These are phyloP conservation scores for Mycena epipterygia DNA, from an alignment of 768 basidiomycete genomes.

Conservation along the genomic window DNA sequence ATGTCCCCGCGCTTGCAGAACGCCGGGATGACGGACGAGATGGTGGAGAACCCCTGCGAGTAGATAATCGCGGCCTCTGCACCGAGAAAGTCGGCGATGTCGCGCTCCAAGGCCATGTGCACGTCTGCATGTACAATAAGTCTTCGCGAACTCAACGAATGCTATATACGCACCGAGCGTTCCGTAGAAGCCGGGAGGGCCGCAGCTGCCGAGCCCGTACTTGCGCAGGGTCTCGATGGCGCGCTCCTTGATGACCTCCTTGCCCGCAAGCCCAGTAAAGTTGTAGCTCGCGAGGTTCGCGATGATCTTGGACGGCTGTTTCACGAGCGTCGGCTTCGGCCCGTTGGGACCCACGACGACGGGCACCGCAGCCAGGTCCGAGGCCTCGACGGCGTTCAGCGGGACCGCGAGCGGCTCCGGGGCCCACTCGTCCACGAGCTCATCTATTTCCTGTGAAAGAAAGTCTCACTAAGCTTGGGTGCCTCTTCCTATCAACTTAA, in stretches of 20 bases:
- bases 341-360: constrained; percentile 86
- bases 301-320: constrained; percentile 77
- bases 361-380: constrained; percentile 82
- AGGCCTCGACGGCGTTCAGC: constrained; percentile 68
- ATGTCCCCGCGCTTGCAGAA: constrained; percentile 98
- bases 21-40: constrained; percentile 94
- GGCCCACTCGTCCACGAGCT: constrained; percentile 94
- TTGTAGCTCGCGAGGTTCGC: constrained; percentile 93
- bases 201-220: constrained; percentile 96
- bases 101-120: constrained; percentile 89
- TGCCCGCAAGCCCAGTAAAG: constrained; percentile 90
- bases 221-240: constrained; percentile 88
- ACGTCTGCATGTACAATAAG: constrained; percentile 70
- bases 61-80: constrained; percentile 93
- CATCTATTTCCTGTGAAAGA: constrained; percentile 88
- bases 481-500: too few relatives aligned
- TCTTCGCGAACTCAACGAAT: too few relatives aligned
- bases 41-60: constrained; percentile 92
- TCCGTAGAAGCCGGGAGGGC: constrained; percentile 97
- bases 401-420: constrained; percentile 87
- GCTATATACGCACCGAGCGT: constrained; percentile 81
- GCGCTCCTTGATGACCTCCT: constrained; percentile 87
- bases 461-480: constrained; percentile 10
- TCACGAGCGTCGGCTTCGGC: constrained; percentile 81
- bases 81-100: constrained; percentile 92